phyloP scores from a whole-genome alignment of 768 basidiomycete species.

The Mycena latifolia region DNA sequence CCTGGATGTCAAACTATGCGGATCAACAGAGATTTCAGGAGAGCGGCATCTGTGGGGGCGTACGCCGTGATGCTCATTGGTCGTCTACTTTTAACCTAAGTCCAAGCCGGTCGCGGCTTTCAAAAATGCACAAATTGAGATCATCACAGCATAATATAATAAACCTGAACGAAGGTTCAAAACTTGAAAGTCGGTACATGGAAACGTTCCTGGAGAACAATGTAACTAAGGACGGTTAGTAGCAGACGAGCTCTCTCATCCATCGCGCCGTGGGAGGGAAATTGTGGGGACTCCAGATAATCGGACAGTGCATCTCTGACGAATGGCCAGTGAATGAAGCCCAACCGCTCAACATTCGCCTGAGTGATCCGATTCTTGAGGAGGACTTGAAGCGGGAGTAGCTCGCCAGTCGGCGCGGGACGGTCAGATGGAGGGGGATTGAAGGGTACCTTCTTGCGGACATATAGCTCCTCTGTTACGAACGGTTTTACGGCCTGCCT shows the following conservation, averaged over 20 bases:
- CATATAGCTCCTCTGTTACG: slow-evolving; percentile 35
- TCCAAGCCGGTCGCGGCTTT: no score
- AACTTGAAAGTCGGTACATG: no score
- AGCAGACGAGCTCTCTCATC: slow-evolving; percentile 23
- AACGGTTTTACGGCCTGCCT: slow-evolving; percentile 34
- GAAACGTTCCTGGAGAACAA: slow-evolving; percentile 22
- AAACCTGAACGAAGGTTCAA: no score
- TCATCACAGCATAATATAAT: no score
- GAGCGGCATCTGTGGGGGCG: no score
- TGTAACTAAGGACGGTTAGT: slow-evolving; percentile 21
- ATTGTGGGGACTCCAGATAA: slow-evolving; percentile 27
- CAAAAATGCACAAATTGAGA: no score
- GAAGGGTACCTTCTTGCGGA: slow-evolving; percentile 28
- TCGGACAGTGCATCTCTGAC: neutral
- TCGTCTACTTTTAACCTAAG: no score
- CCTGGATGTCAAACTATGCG: no score
- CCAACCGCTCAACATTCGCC: slow-evolving; percentile 23
- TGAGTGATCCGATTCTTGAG: slow-evolving; percentile 27
- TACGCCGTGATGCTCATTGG: no score
- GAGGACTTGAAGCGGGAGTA: neutral
- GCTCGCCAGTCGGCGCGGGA: neutral
- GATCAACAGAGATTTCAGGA: no score
- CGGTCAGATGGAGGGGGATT: slow-evolving; percentile 21
- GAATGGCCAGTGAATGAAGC: slow-evolving; percentile 30
- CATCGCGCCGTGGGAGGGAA: slow-evolving; percentile 17